Base-by-base conservation (phyloP, 2,329 filamentous ascomycete genomes). In the Madurella mycetomatis region DNA sequence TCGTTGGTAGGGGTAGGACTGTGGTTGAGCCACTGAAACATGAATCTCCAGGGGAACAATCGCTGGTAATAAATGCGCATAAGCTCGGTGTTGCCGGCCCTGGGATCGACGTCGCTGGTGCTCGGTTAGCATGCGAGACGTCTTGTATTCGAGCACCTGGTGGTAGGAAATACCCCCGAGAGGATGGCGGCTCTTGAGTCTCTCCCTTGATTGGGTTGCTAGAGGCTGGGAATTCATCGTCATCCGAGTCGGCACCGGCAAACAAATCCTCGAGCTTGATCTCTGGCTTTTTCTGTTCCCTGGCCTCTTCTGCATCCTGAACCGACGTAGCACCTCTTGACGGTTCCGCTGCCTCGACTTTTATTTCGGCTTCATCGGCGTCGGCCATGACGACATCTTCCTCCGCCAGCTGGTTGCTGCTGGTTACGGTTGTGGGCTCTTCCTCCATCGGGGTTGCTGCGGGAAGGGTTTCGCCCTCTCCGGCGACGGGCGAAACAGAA, bases 11-110 rank as follows among this genome's bases (percentile, higher is more conserved):
- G 92, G 7, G 85, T 85, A 7, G 90, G 87, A 51, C 89, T 90
- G 72, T 97, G 94, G 68, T 97, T 99, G 46, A 99, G 83, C 94
- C 94, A 99, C 70, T 96, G 92, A 73, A 96, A 99, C 17, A 97
- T 84, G 58, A 90, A 87, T 56, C 92, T 85, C 79, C 95, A 99
- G 4, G 94, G 94, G 65, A 97, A 97, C 39, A 99, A 79, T 46
- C 94, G 89, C 67, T 95, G 89, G 70, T 99, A 99, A 75, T 96
- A 99, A 60, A 87, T 89, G 64, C 88, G 84, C 84, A 97, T 91
- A 11, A 95, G 82, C 66, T 92, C 89, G 1, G 89, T 85, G 62
- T 96, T 40, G 84, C 64, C 88, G 41, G 81, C 77, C 39, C 72
- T 75, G 34, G 70, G 60, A 11, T 64, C 64, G 47, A 62, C 62